Evolutionary conservation across 176 grass and related monocot genomes (phyloP).

Genomic region (Zoysia japonica): DNA sequence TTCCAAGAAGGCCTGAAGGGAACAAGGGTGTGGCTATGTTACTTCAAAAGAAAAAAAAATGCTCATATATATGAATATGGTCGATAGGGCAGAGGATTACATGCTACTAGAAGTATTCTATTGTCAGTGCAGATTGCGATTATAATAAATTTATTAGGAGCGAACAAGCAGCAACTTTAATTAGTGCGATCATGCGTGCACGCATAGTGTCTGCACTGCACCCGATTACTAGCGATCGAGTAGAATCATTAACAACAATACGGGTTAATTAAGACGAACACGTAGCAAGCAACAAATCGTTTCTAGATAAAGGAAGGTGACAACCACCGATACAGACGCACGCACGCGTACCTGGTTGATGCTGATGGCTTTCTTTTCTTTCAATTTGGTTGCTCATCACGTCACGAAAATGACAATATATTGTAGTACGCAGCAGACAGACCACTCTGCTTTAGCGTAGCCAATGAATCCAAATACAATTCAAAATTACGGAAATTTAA

Average conservation of each 20-base stretch:
- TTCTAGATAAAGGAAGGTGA: background rate
- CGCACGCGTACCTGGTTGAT: background rate
- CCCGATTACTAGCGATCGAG: background rate
- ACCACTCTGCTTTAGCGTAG: background rate
- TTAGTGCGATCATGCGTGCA: constrained; percentile 37
- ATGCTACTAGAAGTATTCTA: background rate
- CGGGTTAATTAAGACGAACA: constrained; percentile 21
- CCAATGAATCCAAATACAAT: background rate
- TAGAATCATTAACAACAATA: constrained; percentile 13
- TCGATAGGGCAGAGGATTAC: background rate
- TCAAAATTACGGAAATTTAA: too few relatives aligned
- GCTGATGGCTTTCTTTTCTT: too few relatives aligned
- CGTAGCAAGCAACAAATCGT: constrained; percentile 10
- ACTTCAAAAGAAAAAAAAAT: too few relatives aligned
- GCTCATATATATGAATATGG: background rate
- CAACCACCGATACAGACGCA: constrained; percentile 13
- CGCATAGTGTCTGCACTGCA: constrained; percentile 14
- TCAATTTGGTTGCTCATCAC: constrained; percentile 31
- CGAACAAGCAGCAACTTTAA: background rate
- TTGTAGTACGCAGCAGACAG: background rate
- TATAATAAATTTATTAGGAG: constrained; percentile 22
- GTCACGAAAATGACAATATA: constrained; percentile 21
- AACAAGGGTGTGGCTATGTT: too few relatives aligned
- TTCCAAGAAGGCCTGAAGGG: too few relatives aligned
- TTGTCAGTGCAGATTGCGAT: constrained; percentile 9